phyloP scores from a whole-genome alignment of 2,329 filamentous ascomycete species.

The Talaromyces sp. region DNA sequence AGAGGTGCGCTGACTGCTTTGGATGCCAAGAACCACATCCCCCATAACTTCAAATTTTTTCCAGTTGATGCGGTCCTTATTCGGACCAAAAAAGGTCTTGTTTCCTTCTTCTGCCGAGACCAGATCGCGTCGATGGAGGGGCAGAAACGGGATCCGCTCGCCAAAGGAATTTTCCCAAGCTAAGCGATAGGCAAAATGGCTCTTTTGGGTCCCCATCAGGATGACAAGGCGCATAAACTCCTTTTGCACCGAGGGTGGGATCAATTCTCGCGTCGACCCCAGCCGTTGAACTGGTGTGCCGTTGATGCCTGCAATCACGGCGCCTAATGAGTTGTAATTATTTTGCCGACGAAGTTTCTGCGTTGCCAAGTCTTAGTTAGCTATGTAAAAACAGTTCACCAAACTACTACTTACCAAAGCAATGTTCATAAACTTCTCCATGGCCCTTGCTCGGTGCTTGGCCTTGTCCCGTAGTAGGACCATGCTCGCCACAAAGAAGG shows the following conservation, averaged over 20 bases:
- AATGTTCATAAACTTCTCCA: constrained; percentile 95
- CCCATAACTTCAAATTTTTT: constrained; percentile 96
- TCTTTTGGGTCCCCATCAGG: constrained; percentile 88
- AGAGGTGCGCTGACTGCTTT: constrained; percentile 81
- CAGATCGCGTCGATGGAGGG: constrained; percentile 81
- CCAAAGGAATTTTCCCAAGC: constrained; percentile 94
- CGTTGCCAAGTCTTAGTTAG: constrained; percentile 12
- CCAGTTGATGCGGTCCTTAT: constrained; percentile 83
- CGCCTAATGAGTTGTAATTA: constrained; percentile 96
- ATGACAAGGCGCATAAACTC: constrained; percentile 84
- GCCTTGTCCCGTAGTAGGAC: constrained; percentile 88
- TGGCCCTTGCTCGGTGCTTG: constrained; percentile 83
- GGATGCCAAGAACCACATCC: constrained; percentile 83
- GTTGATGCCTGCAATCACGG: constrained; percentile 87
- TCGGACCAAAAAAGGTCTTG: constrained; percentile 74
- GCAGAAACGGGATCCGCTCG: constrained; percentile 89
- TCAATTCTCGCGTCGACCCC: constrained; percentile 69
- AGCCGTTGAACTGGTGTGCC: constrained; percentile 81
- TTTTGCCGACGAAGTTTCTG: constrained; percentile 82
- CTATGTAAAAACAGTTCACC: background rate
- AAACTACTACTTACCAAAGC: constrained; percentile 48
- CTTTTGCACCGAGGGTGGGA: constrained; percentile 68
- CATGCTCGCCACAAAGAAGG: constrained; percentile 77
- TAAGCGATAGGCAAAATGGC: constrained; percentile 89
- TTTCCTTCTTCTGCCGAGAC: constrained; percentile 92